Evolutionary conservation across 2,329 filamentous ascomycete species (phyloP), one percentile per base, ranked within the genome.

Genomic region (Truncatella angustata): DNA sequence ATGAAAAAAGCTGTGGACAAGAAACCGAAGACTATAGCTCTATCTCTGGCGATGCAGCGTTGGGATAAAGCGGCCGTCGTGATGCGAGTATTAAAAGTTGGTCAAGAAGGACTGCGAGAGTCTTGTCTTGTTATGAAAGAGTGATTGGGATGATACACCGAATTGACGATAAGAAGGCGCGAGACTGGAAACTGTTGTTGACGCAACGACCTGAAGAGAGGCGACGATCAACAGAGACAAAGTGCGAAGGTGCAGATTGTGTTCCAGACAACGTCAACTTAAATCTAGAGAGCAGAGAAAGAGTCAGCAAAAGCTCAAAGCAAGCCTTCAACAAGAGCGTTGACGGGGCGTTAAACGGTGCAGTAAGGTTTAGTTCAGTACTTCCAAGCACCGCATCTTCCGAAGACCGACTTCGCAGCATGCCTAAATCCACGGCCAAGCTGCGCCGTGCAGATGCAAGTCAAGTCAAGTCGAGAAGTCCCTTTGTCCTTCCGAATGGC

Each of bases 1-100:
- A 51, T 58, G 53, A 54, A 60, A 66, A 66, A 55, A 46, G 60
- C n/a, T n/a, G 63, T 60, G 51, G 53, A 63, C 62, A 64, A 65
- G 61, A 65, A 66, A 62, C 58, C 60, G 57, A 65, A 59, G 34
- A 26, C 23, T 56, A 60, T 51, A 57, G 50, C 43, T 43, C n/a
- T 36, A 57, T 47, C 28, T 14, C 24, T 26, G 26, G 44, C 21
- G 21, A 24, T 43, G 44, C 37, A n/a, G 24, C 26, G 11, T 37
- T 6, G 35, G n/a, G 16, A n/a, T 14, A 37, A 48, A 26, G 24
- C 55, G 57, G 36, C 14, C 20, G 39, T 24, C 44, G 53, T 47
- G 56, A 49, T 50, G 50, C 49, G 16, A 50, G 53, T 58, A 62
- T 66, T 65, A 61, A 37, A 21, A 40, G 30, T 32, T n/a, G 5